Evolutionary conservation across 306 rosid genomes (phyloP).

Genomic region (Myrica gale): DNA sequence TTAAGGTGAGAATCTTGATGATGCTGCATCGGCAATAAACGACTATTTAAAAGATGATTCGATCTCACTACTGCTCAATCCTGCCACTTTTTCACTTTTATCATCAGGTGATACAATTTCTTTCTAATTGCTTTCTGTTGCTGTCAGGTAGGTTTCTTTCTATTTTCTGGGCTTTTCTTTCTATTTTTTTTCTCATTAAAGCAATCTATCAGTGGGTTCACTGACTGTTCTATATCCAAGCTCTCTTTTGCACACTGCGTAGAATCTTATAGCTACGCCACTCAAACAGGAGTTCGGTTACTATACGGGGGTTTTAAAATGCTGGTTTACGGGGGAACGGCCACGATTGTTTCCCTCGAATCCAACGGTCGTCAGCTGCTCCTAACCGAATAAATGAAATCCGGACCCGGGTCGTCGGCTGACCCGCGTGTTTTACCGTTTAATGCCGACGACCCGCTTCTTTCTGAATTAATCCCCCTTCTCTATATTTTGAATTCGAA

Average conservation of each 20-base stretch:
- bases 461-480: too few relatives aligned
- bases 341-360: too few relatives aligned
- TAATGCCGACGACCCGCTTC: too few relatives aligned
- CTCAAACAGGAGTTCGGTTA: too few relatives aligned
- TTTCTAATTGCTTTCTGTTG: slow-evolving; percentile 19
- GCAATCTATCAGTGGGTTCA: slow-evolving; percentile 18
- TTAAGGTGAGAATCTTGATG: slow-evolving; percentile 96
- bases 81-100: slow-evolving; percentile 22
- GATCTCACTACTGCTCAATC: slow-evolving; percentile 18
- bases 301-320: too few relatives aligned
- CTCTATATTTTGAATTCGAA: too few relatives aligned
- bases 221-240: background rate
- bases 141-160: slow-evolving; percentile 41
- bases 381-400: too few relatives aligned
- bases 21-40: slow-evolving; percentile 98
- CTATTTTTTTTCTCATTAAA: background rate
- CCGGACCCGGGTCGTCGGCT: too few relatives aligned
- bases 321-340: too few relatives aligned
- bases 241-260: background rate
- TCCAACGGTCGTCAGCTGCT: too few relatives aligned
- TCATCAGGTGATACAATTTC: slow-evolving; percentile 28
- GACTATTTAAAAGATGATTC: slow-evolving; percentile 38
- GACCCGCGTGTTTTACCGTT: too few relatives aligned
- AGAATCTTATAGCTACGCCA: background rate
- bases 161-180: slow-evolving; percentile 15